Conservation (phyloP, 2,329 filamentous ascomycete species). For the Epichloe brachyelytri region DNA sequence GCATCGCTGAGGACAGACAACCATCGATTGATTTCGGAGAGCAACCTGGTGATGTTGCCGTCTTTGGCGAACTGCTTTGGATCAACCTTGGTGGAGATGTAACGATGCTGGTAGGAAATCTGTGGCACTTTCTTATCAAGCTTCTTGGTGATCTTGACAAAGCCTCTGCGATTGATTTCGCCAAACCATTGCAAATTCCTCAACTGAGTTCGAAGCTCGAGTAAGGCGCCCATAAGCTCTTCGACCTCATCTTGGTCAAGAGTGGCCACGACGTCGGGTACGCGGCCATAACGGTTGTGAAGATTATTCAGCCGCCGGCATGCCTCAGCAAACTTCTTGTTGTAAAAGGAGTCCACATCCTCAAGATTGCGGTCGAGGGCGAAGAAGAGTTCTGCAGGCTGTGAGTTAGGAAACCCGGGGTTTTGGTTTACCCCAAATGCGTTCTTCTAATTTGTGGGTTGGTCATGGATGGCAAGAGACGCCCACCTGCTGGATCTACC, state of each 20-base stretch:
- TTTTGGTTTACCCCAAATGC: conserved; percentile 12
- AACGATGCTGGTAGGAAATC: conserved; percentile 66
- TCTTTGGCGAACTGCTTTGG: conserved; percentile 77
- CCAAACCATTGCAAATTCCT: conserved; percentile 96
- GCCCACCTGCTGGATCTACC: conserved; percentile 82
- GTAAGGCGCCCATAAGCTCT: conserved; percentile 77
- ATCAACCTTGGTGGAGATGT: conserved; percentile 83
- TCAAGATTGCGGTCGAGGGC: conserved; percentile 93
- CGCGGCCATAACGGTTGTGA: conserved; percentile 73
- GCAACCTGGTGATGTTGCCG: conserved; percentile 32
- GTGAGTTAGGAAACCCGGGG: conserved; percentile 20
- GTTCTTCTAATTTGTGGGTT: conserved; percentile 7
- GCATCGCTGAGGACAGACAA: conserved; percentile 69
- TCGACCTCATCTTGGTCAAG: conserved; percentile 83
- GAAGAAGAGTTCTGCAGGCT: conserved; percentile 77
- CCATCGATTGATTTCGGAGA: conserved; percentile 74
- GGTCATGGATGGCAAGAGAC: conserved; percentile 14
- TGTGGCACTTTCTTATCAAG: conserved; percentile 84
- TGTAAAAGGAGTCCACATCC: conserved; percentile 93
- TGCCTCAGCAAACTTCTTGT: conserved; percentile 82
- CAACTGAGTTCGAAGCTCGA: conserved; percentile 77
- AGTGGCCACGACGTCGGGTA: conserved; percentile 53
- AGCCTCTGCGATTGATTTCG: conserved; percentile 88
- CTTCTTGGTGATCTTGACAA: conserved; percentile 98
- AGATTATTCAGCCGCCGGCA: conserved; percentile 74